Evolutionary conservation across 1,284 basidiomycete species (phyloP).

Genomic region (Rhodotorula sp.): DNA sequence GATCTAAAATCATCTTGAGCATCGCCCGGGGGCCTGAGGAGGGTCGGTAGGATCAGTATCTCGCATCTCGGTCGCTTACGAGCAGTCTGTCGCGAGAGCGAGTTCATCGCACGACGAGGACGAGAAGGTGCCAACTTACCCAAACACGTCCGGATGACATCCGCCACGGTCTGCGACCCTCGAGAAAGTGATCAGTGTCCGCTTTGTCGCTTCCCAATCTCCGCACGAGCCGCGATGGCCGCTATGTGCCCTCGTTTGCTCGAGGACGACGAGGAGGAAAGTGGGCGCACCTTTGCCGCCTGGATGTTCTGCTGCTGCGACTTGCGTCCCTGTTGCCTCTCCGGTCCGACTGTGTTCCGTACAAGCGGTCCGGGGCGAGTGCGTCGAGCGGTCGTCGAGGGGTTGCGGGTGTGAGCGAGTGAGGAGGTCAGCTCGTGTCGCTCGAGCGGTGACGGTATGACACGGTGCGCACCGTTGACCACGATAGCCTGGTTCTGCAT

Average conservation of each 20-base stretch:
- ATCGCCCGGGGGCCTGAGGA: conserved; percentile 80
- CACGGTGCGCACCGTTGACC: conserved; percentile 8
- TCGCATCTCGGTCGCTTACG: too few species aligned
- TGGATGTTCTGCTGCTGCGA: too few species aligned
- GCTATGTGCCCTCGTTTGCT: not conserved
- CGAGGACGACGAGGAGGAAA: conserved; percentile 1
- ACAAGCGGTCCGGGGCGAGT: not conserved
- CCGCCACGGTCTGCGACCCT: conserved; percentile 76
- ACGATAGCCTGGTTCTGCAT: conserved; percentile 9
- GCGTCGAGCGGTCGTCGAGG: too few species aligned
- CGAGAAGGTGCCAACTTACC: conserved; percentile 46
- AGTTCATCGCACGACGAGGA: not conserved
- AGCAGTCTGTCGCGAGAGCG: too few species aligned
- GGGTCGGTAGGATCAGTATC: not conserved
- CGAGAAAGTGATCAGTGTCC: not conserved
- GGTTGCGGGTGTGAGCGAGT: not conserved
- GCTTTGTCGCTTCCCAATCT: too few species aligned
- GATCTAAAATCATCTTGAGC: conserved; percentile 98
- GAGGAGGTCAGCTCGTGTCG: not conserved
- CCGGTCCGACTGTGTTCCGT: too few species aligned
- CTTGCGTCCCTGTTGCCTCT: too few species aligned
- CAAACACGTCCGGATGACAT: conserved; percentile 97
- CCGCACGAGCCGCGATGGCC: not conserved
- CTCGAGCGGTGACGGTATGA: too few species aligned
- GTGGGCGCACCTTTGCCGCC: too few species aligned